These are phyloP conservation scores for Pseudogymnoascus sp. DNA, from an alignment of 2,329 filamentous ascomycete species.

Conservation along the genomic window DNA sequence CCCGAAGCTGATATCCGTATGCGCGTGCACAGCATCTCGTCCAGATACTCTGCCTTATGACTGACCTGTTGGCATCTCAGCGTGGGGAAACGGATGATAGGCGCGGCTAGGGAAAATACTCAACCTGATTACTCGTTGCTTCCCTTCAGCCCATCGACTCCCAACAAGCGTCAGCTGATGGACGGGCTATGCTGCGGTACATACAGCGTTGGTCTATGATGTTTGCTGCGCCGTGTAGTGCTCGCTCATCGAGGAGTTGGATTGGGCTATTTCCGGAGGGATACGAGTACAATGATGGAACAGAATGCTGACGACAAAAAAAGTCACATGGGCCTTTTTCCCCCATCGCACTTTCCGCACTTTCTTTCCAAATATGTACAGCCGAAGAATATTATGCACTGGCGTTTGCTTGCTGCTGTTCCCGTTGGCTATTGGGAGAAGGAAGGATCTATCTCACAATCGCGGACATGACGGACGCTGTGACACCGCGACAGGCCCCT, in stretches of 20 bases:
- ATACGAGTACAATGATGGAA: neutral
- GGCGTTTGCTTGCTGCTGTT: neutral
- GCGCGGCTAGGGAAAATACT: neutral
- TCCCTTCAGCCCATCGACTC: neutral
- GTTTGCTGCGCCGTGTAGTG: neutral
- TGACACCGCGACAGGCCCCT: neutral
- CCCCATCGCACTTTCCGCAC: neutral
- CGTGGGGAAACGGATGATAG: conserved; percentile 1
- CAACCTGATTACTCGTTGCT: neutral
- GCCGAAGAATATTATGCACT: neutral
- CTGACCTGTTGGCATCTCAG: neutral
- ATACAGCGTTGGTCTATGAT: neutral
- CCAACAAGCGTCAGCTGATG: conserved; percentile 5
- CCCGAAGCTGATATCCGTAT: neutral
- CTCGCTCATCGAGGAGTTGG: neutral
- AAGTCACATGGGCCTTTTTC: neutral
- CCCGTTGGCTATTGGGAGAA: neutral
- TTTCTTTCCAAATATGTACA: conserved; percentile 4
- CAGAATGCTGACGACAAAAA: neutral
- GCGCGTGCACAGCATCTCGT: conserved; percentile 1
- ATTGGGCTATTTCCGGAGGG: neutral
- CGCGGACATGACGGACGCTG: neutral
- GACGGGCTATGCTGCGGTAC: neutral
- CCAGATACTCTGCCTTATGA: neutral
- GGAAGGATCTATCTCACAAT: neutral